Base-by-base conservation (phyloP, 805 yeast species). In the Saccharomycopsis capsularis region DNA sequence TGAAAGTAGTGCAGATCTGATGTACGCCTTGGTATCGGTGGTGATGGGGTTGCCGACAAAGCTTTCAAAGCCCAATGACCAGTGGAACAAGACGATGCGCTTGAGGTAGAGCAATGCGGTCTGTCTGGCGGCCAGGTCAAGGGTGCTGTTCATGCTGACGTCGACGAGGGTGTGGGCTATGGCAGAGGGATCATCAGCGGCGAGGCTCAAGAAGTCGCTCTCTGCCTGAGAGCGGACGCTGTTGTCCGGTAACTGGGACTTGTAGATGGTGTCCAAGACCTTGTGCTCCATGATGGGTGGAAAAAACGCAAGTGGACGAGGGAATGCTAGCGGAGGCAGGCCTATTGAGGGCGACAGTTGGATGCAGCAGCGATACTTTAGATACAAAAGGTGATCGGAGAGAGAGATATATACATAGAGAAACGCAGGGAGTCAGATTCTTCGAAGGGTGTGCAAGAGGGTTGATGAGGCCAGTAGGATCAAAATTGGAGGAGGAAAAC, bases 31-130 rank as follows among this genome's bases (percentile, higher is more conserved):
- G 13, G 70, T 65, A 0, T 72, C 75, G 43, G 73, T 78, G 9
- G 66, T 60, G 11, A 87, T 63, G 0, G 86, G 79, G 0, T 81
- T 81, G 0, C 95, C 95, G 16, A 68, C 63, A 61, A 77, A 90
- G 15, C 86, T 80, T 47, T 76, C 81, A 62, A 89, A 88, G 0
- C 85, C 95, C 5, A 89, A 76, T 15, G 89, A 79, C 98, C 98
- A 90, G 58, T 75, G 79, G 56, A 71, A 67, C 0, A 89, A 84
- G 1, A 86, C 82, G 16, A 82, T 62, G 47, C 84, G 70, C 58
- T 85, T 82, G 56, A 86, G 62, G 53, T 84, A 80, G 30, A 87
- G 65, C 36, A 89, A 63, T 15, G 84, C 74, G 39, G 84, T 70
- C 61, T 84, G 95, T 56, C 84, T 68, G 0, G 71, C 50, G 3